Evolutionary conservation across 2,329 filamentous ascomycete genomes (phyloP).

Genomic region (Aspergillus nomiae): DNA sequence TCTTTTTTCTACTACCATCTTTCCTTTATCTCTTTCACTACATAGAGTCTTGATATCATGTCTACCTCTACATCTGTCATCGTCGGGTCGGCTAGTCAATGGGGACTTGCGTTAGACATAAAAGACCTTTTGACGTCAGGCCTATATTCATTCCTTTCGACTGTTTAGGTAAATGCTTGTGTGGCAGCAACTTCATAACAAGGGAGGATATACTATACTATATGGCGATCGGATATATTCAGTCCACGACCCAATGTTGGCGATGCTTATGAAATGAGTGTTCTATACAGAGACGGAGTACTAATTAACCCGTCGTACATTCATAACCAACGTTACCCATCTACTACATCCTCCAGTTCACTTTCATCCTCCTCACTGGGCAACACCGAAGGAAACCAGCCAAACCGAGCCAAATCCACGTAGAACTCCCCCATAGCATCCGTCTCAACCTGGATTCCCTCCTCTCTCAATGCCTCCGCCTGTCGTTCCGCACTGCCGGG

Average conservation of each 20-base stretch:
- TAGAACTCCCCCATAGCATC: constrained; percentile 49
- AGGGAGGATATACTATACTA: background rate
- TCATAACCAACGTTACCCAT: background rate
- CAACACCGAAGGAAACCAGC: constrained; percentile 54
- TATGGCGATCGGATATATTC: background rate
- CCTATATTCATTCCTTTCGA: background rate
- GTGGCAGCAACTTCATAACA: background rate
- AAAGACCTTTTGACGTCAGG: background rate
- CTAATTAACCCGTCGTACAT: background rate
- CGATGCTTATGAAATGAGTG: background rate
- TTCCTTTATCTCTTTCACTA: constrained; percentile 2
- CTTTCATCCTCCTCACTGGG: constrained; percentile 46
- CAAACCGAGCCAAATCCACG: constrained; percentile 45
- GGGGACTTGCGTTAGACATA: constrained; percentile 2
- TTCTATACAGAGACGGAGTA: background rate
- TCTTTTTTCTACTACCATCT: background rate
- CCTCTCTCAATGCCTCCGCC: constrained; percentile 41
- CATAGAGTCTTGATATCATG: constrained; percentile 13
- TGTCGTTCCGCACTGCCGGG: constrained; percentile 47
- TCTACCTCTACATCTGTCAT: constrained; percentile 4
- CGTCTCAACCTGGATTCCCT: constrained; percentile 45
- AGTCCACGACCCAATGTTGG: background rate
- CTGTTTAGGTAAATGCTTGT: background rate
- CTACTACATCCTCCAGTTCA: constrained; percentile 15
- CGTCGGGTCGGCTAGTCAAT: constrained; percentile 2